Base-by-base conservation (phyloP, 2,329 filamentous ascomycete species). In the Dactylella cylindrospora region DNA sequence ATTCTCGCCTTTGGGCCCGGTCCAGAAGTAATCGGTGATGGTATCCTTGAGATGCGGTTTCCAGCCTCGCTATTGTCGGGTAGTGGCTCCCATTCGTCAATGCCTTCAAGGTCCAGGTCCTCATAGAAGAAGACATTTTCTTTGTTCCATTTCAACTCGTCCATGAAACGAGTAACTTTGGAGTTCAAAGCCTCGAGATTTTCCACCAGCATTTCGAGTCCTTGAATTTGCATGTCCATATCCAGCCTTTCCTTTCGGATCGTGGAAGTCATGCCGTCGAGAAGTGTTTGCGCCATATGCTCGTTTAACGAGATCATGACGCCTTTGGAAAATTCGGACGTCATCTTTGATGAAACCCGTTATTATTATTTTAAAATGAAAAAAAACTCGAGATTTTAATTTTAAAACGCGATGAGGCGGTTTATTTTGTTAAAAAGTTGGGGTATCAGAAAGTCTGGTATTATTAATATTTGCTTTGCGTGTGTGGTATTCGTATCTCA, bases 221-320 rank as follows among this genome's bases (percentile, higher is more conserved):
- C 55, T 46, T 61, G 47, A 35, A 61, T 53, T 41, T 61, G 55
- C 43, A 52, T 36, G 41, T 32, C 17, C 40, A 53, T 26, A 22
- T 61, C 55, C 8, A 61, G 23, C 20, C 43, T 61, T 39, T 52
- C 32, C 9, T 51, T 49, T 5, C 55, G 55, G 17, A 61, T 61
- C n/a, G 55, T 61, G 35, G 55, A 41, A 1, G 55, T 43, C 47
- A 61, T 61, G 2, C 40, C 41, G 33, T 61, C 55, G n/a, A 61
- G 17, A 3, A 61, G 36, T 2, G 55, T 53, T 35, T 61, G 55
- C 5, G 55, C 55, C 55, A 61, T 61, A 28, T 61, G 55, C 36
- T 61, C 55, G 36, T 61, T 61, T 5, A 61, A 20, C 8, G 55
- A 61, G 25, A 61, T 32, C 55, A 53, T 61, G 35, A 61, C 55